Evolutionary conservation across 2,329 filamentous ascomycete species (phyloP).

Genomic region (Talaromyces funiculosus): DNA sequence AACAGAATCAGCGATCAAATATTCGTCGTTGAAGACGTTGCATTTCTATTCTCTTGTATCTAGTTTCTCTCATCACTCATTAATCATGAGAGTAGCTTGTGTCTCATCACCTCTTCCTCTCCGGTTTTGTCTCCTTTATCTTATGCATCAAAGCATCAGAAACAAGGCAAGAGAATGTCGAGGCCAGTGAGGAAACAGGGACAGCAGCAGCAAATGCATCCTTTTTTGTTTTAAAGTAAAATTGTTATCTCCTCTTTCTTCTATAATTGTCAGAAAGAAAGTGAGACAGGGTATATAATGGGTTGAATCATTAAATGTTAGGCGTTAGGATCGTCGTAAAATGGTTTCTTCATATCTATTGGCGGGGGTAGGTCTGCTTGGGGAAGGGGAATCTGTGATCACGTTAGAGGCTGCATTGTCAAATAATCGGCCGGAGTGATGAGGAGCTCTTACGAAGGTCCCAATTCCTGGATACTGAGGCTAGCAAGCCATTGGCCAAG

Average conservation of each 20-base stretch:
- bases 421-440: background rate
- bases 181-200: background rate
- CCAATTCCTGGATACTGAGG: constrained; percentile 89
- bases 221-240: background rate
- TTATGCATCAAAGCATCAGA: background rate
- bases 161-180: background rate
- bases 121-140: background rate
- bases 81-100: background rate
- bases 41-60: constrained; percentile 10
- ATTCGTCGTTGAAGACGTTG: constrained; percentile 34
- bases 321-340: background rate
- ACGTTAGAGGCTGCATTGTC: background rate
- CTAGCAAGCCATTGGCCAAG: constrained; percentile 96
- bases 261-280: constrained; percentile 14
- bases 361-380: constrained; percentile 65
- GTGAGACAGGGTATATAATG: constrained; percentile 33
- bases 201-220: background rate
- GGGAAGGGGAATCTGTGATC: constrained; percentile 66
- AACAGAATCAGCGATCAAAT: background rate
- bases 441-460: constrained; percentile 69
- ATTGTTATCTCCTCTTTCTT: constrained; percentile 8
- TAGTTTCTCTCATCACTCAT: background rate
- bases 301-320: constrained; percentile 34
- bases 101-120: background rate
- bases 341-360: constrained; percentile 23